Base-by-base conservation (phyloP, 257 asterid genomes). In the Solanum corneliomulleri region DNA sequence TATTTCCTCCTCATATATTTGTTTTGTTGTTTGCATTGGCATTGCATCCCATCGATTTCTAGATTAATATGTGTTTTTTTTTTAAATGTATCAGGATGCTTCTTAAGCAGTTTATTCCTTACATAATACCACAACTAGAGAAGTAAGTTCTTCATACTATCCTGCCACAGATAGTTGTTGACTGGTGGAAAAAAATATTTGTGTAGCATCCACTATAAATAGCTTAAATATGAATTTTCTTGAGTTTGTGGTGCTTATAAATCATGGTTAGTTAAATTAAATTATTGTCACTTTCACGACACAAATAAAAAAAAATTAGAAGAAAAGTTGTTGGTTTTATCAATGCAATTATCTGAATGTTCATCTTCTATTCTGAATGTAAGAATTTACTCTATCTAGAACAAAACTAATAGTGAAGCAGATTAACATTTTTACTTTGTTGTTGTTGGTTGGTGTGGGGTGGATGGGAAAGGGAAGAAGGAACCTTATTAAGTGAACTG, bases 91-190 rank as follows among this genome's bases (percentile, higher is more conserved):
- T 58, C 95, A 94, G 98, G 97, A 95, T 90, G 98, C 99, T 74
- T 94, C 98, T 75, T 89, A 86, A 88, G 98, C 98, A 82, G 98
- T 96, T 86, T 96, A 95, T 94, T 96, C 98, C 78, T 91, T 96
- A 93, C 99, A 96, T 91, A 94, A 96, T 93, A 93, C 98, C 60
- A 89, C 96, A 78, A 96, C 99, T 27, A 95, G 99, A 93, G 98
- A 95, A 81, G 99, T 95, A 91, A 92, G 96, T 87, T 71, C 68
- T 41, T 37, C 66, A 23, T 37, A 2, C 49, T 37, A 47, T 37
- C 31, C 10, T 11, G 11, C 56, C 18, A 75, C 27, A 20, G 1
- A 33, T 18, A 71, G 7, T 15, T 8, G 18, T 33, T 71, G 78
- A 71, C 9, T 71, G 14, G 27, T 35, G 80, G 20, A n/a, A 71